These are phyloP conservation scores for Emergomyces africanus DNA, from an alignment of 2,329 filamentous ascomycete species.

Conservation along the genomic window DNA sequence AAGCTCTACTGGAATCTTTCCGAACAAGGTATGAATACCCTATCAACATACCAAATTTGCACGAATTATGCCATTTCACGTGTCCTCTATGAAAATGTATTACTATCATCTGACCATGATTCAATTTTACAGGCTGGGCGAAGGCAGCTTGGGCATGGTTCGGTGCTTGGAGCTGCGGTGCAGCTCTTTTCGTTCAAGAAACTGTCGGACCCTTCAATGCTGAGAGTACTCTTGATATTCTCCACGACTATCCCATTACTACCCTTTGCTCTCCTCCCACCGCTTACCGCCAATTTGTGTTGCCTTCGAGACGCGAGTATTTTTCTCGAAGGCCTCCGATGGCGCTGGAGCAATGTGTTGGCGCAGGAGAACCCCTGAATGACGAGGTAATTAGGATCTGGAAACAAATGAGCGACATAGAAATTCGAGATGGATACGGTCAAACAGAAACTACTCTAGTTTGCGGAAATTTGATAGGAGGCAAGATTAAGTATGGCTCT, in stretches of 20 bases:
- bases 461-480: slow-evolving; percentile 27
- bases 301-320: slow-evolving; percentile 19
- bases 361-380: slow-evolving; percentile 30
- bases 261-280: slow-evolving; percentile 31
- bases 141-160: slow-evolving; percentile 32
- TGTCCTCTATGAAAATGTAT: neutral
- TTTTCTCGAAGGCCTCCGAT: slow-evolving; percentile 17
- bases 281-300: slow-evolving; percentile 29
- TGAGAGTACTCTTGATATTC: slow-evolving; percentile 18
- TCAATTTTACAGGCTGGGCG: slow-evolving; percentile 21
- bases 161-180: slow-evolving; percentile 29
- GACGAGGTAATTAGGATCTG: slow-evolving; percentile 27
- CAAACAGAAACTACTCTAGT: slow-evolving; percentile 30
- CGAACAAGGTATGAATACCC: slow-evolving; percentile 21
- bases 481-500: slow-evolving; percentile 23
- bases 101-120: slow-evolving; percentile 1
- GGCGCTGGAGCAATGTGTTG: slow-evolving; percentile 24
- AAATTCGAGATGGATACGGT: slow-evolving; percentile 30
- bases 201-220: slow-evolving; percentile 24
- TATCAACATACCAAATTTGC: neutral
- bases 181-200: slow-evolving; percentile 30
- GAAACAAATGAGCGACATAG: slow-evolving; percentile 22
- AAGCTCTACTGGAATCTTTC: slow-evolving; percentile 29
- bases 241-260: slow-evolving; percentile 28
- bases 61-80: neutral